phyloP scores from a whole-genome alignment of 2,329 filamentous ascomycete species.

The Arthrobotrys musiformis region DNA sequence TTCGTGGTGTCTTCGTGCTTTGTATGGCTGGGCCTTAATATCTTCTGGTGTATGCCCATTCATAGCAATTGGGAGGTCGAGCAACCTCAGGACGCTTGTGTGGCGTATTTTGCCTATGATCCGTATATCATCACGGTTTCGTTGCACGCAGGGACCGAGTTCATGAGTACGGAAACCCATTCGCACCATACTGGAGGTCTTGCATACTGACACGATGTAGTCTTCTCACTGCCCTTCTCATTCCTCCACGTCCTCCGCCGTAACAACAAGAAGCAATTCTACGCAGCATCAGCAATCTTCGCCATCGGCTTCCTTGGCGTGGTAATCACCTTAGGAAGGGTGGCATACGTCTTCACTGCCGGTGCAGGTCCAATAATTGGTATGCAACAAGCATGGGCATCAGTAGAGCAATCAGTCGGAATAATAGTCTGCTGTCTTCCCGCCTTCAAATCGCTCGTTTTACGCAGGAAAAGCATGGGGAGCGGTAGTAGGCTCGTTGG shows the following conservation, averaged over 20 bases:
- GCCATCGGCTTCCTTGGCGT: slow-evolving; percentile 34
- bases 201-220: background rate
- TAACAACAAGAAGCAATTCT: slow-evolving; percentile 33
- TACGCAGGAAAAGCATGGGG: background rate
- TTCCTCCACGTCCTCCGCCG: slow-evolving; percentile 29
- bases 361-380: background rate
- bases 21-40: slow-evolving; percentile 14
- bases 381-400: slow-evolving; percentile 11
- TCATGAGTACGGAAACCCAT: slow-evolving; percentile 12
- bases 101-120: background rate
- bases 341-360: background rate
- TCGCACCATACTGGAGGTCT: background rate
- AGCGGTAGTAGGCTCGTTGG: background rate
- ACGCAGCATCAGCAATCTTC: slow-evolving; percentile 20
- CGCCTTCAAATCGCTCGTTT: slow-evolving; percentile 21
- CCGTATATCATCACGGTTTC: slow-evolving; percentile 11
- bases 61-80: slow-evolving; percentile 41
- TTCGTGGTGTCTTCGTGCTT: slow-evolving; percentile 1
- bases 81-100: slow-evolving; percentile 14
- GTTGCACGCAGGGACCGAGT: slow-evolving; percentile 17
- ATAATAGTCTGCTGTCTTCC: slow-evolving; percentile 44
- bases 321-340: slow-evolving; percentile 19
- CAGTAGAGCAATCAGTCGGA: slow-evolving; percentile 31
- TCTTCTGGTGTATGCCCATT: slow-evolving; percentile 36
- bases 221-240: slow-evolving; percentile 26